A percentile compares a stretch with the other conserved stretches of the same genome.
These are phyloP conservation scores for Rhodamnia argentea DNA, from an alignment of 345 rosid species.

Conservation along the genomic window DNA sequence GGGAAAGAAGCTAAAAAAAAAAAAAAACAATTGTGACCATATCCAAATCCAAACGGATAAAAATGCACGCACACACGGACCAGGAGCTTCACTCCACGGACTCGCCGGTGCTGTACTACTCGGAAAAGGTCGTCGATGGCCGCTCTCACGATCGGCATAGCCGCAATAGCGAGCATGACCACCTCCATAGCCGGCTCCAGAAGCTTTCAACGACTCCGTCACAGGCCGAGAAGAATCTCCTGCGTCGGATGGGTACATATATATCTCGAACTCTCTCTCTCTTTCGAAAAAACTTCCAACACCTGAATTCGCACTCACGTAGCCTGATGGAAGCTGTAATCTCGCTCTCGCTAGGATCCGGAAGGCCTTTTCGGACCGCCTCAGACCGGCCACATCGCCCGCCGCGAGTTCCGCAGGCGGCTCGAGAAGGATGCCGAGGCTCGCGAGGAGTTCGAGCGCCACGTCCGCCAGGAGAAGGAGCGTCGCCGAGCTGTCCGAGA, in stretches of 20 bases:
- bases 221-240: constrained; percentile 19
- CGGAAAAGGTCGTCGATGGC: constrained; percentile 29
- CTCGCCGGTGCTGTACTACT: neutral
- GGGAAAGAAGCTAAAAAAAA: too few species aligned
- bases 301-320: neutral
- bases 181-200: constrained; percentile 11
- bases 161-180: constrained; percentile 1
- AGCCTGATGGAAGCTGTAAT: neutral
- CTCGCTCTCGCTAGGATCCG: constrained; percentile 52
- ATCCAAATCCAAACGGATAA: neutral
- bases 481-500: constrained; percentile 72
- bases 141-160: constrained; percentile 40
- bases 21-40: too few species aligned
- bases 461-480: constrained; percentile 62
- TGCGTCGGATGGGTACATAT: constrained; percentile 61
- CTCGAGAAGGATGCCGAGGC: constrained; percentile 73
- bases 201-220: constrained; percentile 5
- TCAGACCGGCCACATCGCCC: constrained; percentile 69
- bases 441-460: constrained; percentile 70
- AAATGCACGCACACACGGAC: neutral
- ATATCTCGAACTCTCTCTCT: neutral
- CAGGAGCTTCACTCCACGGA: neutral
- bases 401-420: constrained; percentile 58
- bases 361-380: constrained; percentile 65
- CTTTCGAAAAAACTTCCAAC: neutral